phyloP scores from a whole-genome alignment of 2,329 filamentous ascomycete genomes.

The Elsinoe ampelina region DNA sequence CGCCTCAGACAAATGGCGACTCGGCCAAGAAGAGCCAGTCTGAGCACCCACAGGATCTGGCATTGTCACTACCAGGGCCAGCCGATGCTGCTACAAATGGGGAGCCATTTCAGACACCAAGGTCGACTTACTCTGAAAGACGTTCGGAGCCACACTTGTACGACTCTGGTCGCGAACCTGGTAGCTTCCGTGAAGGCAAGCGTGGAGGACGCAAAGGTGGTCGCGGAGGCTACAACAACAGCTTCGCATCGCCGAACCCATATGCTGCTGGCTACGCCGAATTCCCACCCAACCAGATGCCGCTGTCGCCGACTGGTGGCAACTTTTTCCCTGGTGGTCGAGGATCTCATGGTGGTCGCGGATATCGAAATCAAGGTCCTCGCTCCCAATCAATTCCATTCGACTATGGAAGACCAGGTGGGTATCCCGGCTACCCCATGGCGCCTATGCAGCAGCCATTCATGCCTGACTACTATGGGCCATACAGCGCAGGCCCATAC shows the following conservation, averaged over 20 bases:
- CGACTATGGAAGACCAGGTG: slow-evolving; percentile 39
- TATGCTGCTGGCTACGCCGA: slow-evolving; percentile 21
- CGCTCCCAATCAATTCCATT: slow-evolving; percentile 55
- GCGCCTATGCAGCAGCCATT: slow-evolving; percentile 13
- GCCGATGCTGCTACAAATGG: neutral
- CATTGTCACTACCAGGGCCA: slow-evolving; percentile 15
- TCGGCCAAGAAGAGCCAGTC: slow-evolving; percentile 4
- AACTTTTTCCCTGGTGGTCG: slow-evolving; percentile 23
- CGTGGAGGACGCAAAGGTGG: slow-evolving; percentile 24
- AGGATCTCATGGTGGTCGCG: slow-evolving; percentile 29
- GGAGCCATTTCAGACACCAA: neutral
- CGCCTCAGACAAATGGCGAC: slow-evolving; percentile 15
- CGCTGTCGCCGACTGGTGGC: slow-evolving; percentile 22
- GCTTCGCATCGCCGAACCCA: slow-evolving; percentile 25
- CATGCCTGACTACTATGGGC: slow-evolving; percentile 38
- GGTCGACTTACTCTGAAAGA: neutral
- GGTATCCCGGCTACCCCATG: slow-evolving; percentile 25
- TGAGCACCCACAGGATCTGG: slow-evolving; percentile 12
- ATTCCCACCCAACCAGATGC: slow-evolving; percentile 20
- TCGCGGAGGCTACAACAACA: slow-evolving; percentile 26
- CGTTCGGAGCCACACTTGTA: slow-evolving; percentile 12
- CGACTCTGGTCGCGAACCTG: slow-evolving; percentile 14
- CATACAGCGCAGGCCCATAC: slow-evolving; percentile 49
- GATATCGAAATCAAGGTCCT: slow-evolving; percentile 42
- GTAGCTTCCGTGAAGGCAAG: slow-evolving; percentile 17